Conservation (phyloP, 1,284 basidiomycete species). For the Bjerkandera adusta region DNA sequence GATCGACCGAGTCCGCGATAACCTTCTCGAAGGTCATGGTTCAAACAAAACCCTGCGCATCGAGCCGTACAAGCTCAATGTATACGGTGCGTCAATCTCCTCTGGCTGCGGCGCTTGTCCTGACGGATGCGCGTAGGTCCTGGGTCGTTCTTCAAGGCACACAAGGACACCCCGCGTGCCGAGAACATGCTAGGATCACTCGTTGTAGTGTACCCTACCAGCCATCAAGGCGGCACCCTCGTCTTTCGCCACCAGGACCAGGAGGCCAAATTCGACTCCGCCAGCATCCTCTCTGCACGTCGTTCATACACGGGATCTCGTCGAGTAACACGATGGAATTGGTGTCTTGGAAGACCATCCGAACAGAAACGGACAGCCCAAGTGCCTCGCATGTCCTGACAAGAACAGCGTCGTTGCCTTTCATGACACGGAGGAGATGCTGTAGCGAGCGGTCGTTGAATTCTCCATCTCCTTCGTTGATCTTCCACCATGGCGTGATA, state of each 20-base stretch:
- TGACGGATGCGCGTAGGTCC: constrained; percentile 10
- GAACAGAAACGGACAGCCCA: constrained; percentile 7
- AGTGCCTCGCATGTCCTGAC: constrained; percentile 5
- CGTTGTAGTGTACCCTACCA: constrained; percentile 35
- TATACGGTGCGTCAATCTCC: constrained; percentile 23
- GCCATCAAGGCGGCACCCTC: constrained; percentile 36
- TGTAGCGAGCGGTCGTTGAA: neutral
- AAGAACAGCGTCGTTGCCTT: constrained; percentile 19
- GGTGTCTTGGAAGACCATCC: too few relatives aligned
- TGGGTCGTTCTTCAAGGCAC: constrained; percentile 41
- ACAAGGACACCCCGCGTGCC: constrained; percentile 39
- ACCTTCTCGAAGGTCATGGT: constrained; percentile 21
- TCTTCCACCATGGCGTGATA: constrained; percentile 9
- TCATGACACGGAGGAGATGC: constrained; percentile 11
- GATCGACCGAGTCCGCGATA: constrained; percentile 20
- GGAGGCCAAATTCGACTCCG: constrained; percentile 30
- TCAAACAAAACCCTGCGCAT: constrained; percentile 11
- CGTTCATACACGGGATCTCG: too few relatives aligned
- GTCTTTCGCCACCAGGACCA: constrained; percentile 28
- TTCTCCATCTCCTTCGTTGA: neutral
- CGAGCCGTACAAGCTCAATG: constrained; percentile 30
- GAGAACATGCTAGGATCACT: constrained; percentile 40
- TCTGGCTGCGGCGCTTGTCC: neutral
- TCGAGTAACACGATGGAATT: too few relatives aligned
- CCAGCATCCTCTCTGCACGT: neutral